These are phyloP conservation scores for Gossypioides kirkii DNA, from an alignment of 345 rosid species.

Conservation along the genomic window DNA sequence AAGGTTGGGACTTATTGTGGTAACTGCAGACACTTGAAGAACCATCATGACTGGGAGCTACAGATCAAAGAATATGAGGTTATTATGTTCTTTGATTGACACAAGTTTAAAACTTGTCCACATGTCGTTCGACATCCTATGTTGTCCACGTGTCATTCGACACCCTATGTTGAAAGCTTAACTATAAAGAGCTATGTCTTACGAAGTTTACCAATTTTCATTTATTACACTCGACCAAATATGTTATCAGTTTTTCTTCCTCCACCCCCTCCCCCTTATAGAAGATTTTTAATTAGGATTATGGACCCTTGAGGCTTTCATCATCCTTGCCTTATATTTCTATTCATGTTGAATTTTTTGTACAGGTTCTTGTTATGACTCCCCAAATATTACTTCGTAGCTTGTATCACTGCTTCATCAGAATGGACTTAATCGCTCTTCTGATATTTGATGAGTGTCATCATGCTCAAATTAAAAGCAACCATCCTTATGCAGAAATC, in stretches of 20 bases:
- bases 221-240: slow-evolving; percentile 2
- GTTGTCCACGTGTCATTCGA: not conserved
- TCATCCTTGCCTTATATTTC: slow-evolving; percentile 19
- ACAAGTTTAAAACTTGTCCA: not conserved
- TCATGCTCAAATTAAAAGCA: slow-evolving; percentile 81
- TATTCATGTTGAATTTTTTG: slow-evolving; percentile 1
- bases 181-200: not conserved
- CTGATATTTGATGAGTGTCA: slow-evolving; percentile 92
- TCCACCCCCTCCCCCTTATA: not conserved
- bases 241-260: not conserved
- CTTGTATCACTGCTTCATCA: slow-evolving; percentile 84
- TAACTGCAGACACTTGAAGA: slow-evolving; percentile 44
- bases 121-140: not conserved
- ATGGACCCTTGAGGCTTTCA: not conserved
- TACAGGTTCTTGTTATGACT: slow-evolving; percentile 93
- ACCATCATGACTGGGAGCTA: slow-evolving; percentile 64
- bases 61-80: slow-evolving; percentile 78
- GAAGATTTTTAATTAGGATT: not conserved
- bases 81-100: slow-evolving; percentile 14
- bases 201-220: slow-evolving; percentile 10
- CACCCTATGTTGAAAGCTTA: not conserved
- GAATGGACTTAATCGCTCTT: slow-evolving; percentile 83
- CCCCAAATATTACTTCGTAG: slow-evolving; percentile 65
- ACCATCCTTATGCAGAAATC: slow-evolving; percentile 86
- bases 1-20: slow-evolving; percentile 72